Base-by-base conservation (phyloP, 2,329 filamentous ascomycete species). In the Xylaria sp. region DNA sequence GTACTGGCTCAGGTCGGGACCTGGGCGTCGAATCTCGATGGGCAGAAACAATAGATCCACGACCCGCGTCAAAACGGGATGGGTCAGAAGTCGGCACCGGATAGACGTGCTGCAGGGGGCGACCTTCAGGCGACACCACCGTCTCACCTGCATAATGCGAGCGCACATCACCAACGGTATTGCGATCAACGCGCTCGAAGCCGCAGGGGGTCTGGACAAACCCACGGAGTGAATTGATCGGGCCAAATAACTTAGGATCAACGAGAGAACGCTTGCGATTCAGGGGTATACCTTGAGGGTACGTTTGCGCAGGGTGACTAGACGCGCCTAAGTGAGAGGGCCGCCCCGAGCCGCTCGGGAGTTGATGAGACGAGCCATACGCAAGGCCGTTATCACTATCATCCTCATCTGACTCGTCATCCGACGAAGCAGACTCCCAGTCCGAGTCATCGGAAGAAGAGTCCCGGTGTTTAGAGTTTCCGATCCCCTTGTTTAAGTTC, bases 31-130 rank as follows among this genome's bases (percentile, higher is more conserved):
- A 75, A 50, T 82, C 80, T 63, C 80, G 78, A 43, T 77, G 79
- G 78, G 65, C 78, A 18, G 83, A 83, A 15, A 83, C 77, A n/a
- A 83, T 76, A 43, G 88, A 87, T 25, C 81, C 82, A 36, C 84
- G 83, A 30, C 79, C 81, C 57, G 84, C 86, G 70, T 93, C 90
- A 72, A 90, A 90, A 30, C 81, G 83, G 23, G 80, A 83, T 7
- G 89, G 88, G 70, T 94, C 92, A 3, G 85, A 85, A 0, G 90
- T 90, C 4, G 90, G 87, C 36, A 90, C 81, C 8, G 92, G 88
- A 72, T 90, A 90, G 39, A 93, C 86, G 34, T 87, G 84, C 74
- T 90, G 89, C 80, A 93, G 81, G 10, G 84, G 78, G 32, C 70
- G 77, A 41, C 71, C 76, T 61, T 80, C 78, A 50, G 77, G 76